Base-by-base conservation (phyloP, 73 alveolate genomes). In the Symbiodinium pilosum region DNA sequence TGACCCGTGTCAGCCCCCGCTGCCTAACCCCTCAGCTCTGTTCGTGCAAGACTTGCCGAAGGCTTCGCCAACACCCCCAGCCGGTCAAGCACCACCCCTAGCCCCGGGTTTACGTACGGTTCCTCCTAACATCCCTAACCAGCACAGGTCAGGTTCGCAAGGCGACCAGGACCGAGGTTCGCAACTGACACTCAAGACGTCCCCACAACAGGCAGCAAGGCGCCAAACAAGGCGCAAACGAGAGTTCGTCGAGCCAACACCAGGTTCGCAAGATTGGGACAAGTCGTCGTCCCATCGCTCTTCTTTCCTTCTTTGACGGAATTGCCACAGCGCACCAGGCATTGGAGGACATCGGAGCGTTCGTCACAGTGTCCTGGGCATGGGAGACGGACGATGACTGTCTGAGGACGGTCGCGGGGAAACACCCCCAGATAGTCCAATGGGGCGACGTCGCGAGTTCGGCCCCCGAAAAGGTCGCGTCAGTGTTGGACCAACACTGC, bases 301-400 rank as follows among this genome's bases (percentile, higher is more conserved):
- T 71, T 28, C 85, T 71, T 18, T 71, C 85, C n/a, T 71, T 71
- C 47, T 71, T 71, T 43, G 85, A 71, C 43, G 85, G 85, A 28
- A 71, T 71, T 1, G 44, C 30, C 6, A 71, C 44, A 5, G 85
- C 85, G 3, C 43, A 5, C 8, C 41, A 34, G 85, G 9, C 85
- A 0, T n/a, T 71, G 26, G 6, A 14, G 21, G 44, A 71, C 8
- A 1, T 71, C 0, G 7, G 7, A 8, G 3, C 34, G 0, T 8
- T 1, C 0, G 44, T 43, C 4, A 28, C 34, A 43, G 32, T 71
- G 3, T n/a, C 85, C 4, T 71, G 85, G 85, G 0, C 44, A 0
- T 71, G 85, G 85, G 85, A 71, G 47, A 28, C 34, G 14, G 85
- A 36, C 47, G 9, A 5, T 28, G 85, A 20, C n/a, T 71, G 85